Evolutionary conservation across 495 filamentous ascomycete genomes (phyloP).

Genomic region (Barbatosphaeria neglecta): DNA sequence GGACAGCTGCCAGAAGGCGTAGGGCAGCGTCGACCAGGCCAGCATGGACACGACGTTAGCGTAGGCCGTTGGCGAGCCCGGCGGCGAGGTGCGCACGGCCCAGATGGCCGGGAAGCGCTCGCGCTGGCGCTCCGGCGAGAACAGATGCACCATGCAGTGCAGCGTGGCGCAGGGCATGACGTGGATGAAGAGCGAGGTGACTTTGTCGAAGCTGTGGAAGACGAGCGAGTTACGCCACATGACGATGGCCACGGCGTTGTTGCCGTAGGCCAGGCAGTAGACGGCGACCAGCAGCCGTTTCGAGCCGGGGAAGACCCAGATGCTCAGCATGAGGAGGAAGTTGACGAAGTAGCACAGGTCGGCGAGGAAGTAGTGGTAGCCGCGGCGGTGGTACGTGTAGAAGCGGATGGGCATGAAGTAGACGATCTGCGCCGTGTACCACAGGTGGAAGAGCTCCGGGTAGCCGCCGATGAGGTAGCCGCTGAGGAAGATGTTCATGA

Average conservation of each 20-base stretch:
- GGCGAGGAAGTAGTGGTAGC: conserved; percentile 94
- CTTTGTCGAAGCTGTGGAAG: conserved; percentile 94
- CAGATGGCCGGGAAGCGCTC: conserved; percentile 78
- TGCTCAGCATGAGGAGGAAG: conserved; percentile 62
- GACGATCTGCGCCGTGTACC: conserved; percentile 75
- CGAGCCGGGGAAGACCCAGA: conserved; percentile 86
- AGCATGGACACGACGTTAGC: conserved; percentile 71
- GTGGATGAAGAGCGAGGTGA: conserved; percentile 94
- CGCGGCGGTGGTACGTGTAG: conserved; percentile 77
- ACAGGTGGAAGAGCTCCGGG: conserved; percentile 78
- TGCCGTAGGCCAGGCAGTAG: conserved; percentile 86
- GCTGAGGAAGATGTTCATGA: conserved; percentile 93
- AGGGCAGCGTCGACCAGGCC: conserved; percentile 84
- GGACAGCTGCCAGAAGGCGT: conserved; percentile 77
- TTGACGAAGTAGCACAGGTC: conserved; percentile 99
- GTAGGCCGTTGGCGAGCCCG: conserved; percentile 65
- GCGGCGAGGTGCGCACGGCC: conserved; percentile 61
- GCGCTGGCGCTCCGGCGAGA: conserved; percentile 49
- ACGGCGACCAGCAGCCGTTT: conserved; percentile 88
- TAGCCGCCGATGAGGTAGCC: conserved; percentile 83
- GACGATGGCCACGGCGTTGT: conserved; percentile 94
- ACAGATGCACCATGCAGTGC: conserved; percentile 82
- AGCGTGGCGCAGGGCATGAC: conserved; percentile 94
- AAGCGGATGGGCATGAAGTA: conserved; percentile 97
- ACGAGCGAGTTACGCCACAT: conserved; percentile 99